Base-by-base conservation (phyloP, 768 basidiomycete species). In the Rhizopogon sp. region DNA sequence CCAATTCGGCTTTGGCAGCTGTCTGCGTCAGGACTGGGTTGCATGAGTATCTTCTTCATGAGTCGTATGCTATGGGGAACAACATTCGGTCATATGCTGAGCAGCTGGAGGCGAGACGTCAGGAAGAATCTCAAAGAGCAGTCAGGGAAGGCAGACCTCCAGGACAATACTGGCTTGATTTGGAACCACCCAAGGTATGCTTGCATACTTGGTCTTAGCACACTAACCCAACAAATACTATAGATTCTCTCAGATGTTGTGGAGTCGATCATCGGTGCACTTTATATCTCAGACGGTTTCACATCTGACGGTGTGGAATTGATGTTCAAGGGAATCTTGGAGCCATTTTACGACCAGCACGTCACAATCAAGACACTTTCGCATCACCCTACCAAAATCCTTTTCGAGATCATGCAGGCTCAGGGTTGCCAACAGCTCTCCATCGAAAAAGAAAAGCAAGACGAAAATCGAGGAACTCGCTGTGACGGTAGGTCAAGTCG, bases 211-310 rank as follows among this genome's bases (percentile, higher is more conserved):
- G 35, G 43, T 54, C 46, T 37, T 13, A 41, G 54, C 50, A 49
- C 39, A 43, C 42, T 52, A 17, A 14, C 25, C 33, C 55, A 28
- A 65, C 31, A 50, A 31, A 16, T 28, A 37, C 9, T 56, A 17
- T 64, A 93, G 91, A 79, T 77, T 8, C 75, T 93, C 17, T 88
- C 88, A 7, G 90, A 93, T 66, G 76, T 92, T 28, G 77, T 93
- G 20, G 91, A 94, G 68, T 85, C 90, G 2, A 75, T 89, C 40
- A 74, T 90, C 37, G 92, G 90, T 8, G 91, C 89, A 9, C 71
- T 91, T 49, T 90, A 85, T 69, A 79, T 93, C 58, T 88, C 84
- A 20, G 90, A 92, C 64, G 75, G 79, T 53, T 89, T 85, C 69
- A 78, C 81, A 16, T 78, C 79, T 25, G 70, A 72, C 50, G 87